A percentile compares a stretch with the other conserved stretches of the same genome.
These are phyloP conservation scores for Colletotrichum tropicale DNA, from an alignment of 2,329 filamentous ascomycete species.

Conservation along the genomic window DNA sequence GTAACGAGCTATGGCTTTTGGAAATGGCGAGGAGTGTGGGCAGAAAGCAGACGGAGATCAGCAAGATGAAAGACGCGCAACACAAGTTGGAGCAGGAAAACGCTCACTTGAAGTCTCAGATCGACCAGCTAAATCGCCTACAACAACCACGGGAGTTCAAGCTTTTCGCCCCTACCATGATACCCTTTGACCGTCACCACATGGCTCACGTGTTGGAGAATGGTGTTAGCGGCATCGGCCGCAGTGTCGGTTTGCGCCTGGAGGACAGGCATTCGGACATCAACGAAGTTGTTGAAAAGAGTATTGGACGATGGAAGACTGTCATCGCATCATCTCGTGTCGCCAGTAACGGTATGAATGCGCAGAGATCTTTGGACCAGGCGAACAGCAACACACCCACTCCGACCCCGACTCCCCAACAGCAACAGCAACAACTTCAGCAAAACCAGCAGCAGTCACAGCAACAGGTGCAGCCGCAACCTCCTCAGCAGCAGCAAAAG, in stretches of 20 bases:
- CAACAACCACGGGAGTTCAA: constrained; percentile 67
- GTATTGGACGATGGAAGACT: constrained; percentile 66
- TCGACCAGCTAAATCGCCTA: constrained; percentile 62
- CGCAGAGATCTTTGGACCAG: constrained; percentile 54
- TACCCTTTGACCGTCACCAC: constrained; percentile 55
- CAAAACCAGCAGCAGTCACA: constrained; percentile 29
- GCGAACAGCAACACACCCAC: constrained; percentile 14
- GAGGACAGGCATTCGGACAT: constrained; percentile 60
- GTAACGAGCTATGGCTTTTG: constrained; percentile 64
- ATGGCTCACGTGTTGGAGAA: constrained; percentile 52
- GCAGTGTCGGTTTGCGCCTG: constrained; percentile 48
- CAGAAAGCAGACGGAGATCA: constrained; percentile 58
- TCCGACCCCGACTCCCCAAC: constrained; percentile 23
- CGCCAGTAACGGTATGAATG: constrained; percentile 47
- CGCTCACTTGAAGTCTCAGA: constrained; percentile 59
- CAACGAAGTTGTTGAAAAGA: constrained; percentile 53
- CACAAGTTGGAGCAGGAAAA: constrained; percentile 61
- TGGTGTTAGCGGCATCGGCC: constrained; percentile 39
- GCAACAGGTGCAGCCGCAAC: constrained; percentile 35
- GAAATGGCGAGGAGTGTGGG: constrained; percentile 66
- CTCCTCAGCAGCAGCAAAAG: constrained; percentile 35
- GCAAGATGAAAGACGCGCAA: constrained; percentile 55
- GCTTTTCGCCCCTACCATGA: constrained; percentile 53
- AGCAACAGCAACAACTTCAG: constrained; percentile 25
- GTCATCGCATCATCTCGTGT: constrained; percentile 59